Base-by-base conservation (phyloP, 371 early-diverging fungal species). In the Mucor piriformis region DNA sequence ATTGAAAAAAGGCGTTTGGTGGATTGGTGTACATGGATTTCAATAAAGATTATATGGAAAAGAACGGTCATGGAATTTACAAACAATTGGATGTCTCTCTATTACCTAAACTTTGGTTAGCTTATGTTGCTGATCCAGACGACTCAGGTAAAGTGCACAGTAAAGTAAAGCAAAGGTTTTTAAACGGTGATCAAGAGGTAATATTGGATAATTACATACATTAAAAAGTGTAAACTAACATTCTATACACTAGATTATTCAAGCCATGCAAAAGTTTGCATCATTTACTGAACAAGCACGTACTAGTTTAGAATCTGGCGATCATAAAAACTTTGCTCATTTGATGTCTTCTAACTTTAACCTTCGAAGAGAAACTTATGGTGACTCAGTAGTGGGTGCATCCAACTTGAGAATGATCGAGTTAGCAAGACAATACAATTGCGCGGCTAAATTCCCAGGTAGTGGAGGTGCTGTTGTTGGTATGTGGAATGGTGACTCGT, bases 11-110 rank as follows among this genome's bases (percentile, higher is more conserved):
- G 70, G 59, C 74, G 1, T 80, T 71, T 58, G 88, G 88, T 6
- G 90, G 90, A 1, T 68, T 81, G 6, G 84, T 90, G 10, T 87
- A 72, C 59, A 90, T 90, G 90, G 83, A 90, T 61, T 90, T 90
- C 58, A 71, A 78, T 16, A 56, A 69, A n/a, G 65, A 63, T 2
- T 69, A 75, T 46, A 79, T 87, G 78, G 76, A 84, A n/a, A 50
- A 54, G n/a, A 59, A 82, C 32, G 82, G 83, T 1, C 77, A 83
- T 61, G 89, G 89, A 23, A 72, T 67, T 40, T 89, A 89, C 54
- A 66, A 72, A 32, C 51, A 51, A 7, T 37, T 89, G 18, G 71
- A 72, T 35, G 20, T 71, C 2, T 34, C 66, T 0, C 32, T 74
- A 18, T 47, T 85, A 15, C 87, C 86, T 27, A 63, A 70, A 6